Conservation (phyloP, 805 yeast genomes). For the Ogataea degrootiae region DNA sequence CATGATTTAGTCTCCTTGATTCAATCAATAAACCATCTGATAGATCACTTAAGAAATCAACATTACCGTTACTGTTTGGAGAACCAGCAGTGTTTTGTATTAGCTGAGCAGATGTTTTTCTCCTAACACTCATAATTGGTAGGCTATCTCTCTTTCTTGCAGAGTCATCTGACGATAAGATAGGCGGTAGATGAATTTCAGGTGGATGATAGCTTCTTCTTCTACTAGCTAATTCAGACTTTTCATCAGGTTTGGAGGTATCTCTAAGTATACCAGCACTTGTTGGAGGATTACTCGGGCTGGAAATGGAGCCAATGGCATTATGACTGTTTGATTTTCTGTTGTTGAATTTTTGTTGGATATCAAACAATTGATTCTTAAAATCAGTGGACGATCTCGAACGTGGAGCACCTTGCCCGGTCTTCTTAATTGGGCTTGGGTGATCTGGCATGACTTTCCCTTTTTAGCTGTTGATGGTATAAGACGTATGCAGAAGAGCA, state of each 20-base stretch:
- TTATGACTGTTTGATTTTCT: constrained; percentile 7
- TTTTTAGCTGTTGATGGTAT: too few relatives aligned
- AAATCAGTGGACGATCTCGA: constrained; percentile 28
- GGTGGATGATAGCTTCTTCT: constrained; percentile 7
- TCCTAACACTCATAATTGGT: constrained; percentile 4
- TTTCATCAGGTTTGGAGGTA: constrained; percentile 1
- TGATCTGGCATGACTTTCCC: background rate
- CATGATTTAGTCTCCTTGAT: constrained; percentile 66
- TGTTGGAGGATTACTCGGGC: background rate
- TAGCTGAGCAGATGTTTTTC: constrained; percentile 9
- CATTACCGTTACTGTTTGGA: constrained; percentile 45
- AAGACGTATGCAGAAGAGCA: too few relatives aligned
- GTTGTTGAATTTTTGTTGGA: constrained; percentile 30
- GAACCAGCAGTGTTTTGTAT: constrained; percentile 3
- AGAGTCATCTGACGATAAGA: background rate
- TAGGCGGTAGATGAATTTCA: constrained; percentile 18
- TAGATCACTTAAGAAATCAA: constrained; percentile 67
- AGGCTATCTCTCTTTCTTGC: constrained; percentile 11
- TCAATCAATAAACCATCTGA: constrained; percentile 69
- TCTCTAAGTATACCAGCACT: constrained; percentile 2
- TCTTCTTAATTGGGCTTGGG: background rate
- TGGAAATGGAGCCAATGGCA: background rate
- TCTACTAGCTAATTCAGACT: background rate
- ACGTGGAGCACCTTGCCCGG: background rate
- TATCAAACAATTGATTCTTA: constrained; percentile 38